Evolutionary conservation across 2,329 filamentous ascomycete genomes (phyloP).

Genomic region (Trematosphaeria pertusa): DNA sequence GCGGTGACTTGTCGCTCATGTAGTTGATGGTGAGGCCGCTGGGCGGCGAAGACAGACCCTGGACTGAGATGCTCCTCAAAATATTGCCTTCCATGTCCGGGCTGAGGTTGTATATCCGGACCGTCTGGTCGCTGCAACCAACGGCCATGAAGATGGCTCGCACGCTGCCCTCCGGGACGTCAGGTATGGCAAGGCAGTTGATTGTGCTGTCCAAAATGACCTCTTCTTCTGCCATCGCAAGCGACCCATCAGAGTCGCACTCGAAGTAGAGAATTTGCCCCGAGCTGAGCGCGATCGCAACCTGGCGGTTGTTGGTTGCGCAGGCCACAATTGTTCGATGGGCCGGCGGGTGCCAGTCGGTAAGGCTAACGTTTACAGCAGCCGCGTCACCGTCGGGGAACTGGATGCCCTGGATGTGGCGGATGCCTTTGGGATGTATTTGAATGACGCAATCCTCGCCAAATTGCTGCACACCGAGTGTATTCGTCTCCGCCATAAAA

Average conservation of each 20-base stretch:
- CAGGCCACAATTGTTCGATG: slow-evolving; percentile 96
- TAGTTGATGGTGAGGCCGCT: slow-evolving; percentile 89
- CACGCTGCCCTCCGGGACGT: slow-evolving; percentile 87
- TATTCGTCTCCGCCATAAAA: slow-evolving; percentile 87
- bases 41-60: slow-evolving; percentile 88
- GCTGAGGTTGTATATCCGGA: slow-evolving; percentile 88
- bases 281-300: slow-evolving; percentile 91
- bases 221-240: slow-evolving; percentile 92
- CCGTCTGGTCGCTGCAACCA: slow-evolving; percentile 95
- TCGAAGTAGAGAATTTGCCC: slow-evolving; percentile 99
- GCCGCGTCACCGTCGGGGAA: slow-evolving; percentile 32
- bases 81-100: slow-evolving; percentile 74
- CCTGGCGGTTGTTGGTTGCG: slow-evolving; percentile 90
- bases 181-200: slow-evolving; percentile 90
- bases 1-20: slow-evolving; percentile 92
- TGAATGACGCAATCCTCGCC: slow-evolving; percentile 93
- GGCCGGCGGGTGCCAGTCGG: slow-evolving; percentile 92
- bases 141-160: slow-evolving; percentile 94
- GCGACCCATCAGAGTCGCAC: slow-evolving; percentile 87
- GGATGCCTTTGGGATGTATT: slow-evolving; percentile 94
- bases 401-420: slow-evolving; percentile 76
- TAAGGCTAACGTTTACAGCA: slow-evolving; percentile 66
- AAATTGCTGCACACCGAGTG: slow-evolving; percentile 89
- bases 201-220: slow-evolving; percentile 95
- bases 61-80: slow-evolving; percentile 91